Percentiles rank a stretch among this genome's conserved stretches.
These are phyloP conservation scores for Apiotrichum siamense DNA, from an alignment of 1,284 basidiomycete genomes.

Conservation along the genomic window DNA sequence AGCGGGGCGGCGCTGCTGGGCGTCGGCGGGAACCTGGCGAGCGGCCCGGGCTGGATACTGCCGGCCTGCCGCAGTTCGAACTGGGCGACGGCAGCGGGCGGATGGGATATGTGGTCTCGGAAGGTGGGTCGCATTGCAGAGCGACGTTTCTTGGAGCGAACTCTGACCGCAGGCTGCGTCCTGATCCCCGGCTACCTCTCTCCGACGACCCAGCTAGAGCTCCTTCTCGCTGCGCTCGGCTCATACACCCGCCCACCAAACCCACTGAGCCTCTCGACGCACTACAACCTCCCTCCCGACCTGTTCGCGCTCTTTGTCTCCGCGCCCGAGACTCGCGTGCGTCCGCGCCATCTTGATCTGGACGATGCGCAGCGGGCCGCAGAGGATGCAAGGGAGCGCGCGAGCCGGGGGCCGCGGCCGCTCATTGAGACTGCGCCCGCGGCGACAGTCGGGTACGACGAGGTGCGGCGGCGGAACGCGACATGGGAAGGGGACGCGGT, in stretches of 20 bases:
- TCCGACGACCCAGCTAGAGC: slow-evolving; percentile 56
- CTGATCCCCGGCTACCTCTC: slow-evolving; percentile 67
- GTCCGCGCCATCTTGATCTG: slow-evolving; percentile 20
- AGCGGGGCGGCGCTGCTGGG: slow-evolving; percentile 8
- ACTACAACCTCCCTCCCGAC: slow-evolving; percentile 63
- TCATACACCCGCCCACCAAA: slow-evolving; percentile 72
- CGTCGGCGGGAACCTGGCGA: slow-evolving; percentile 29
- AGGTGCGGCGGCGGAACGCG: slow-evolving; percentile 36
- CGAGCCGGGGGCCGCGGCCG: slow-evolving; percentile 3
- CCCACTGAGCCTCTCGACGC: slow-evolving; percentile 76
- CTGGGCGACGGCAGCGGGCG: slow-evolving; percentile 26
- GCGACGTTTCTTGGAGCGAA: neutral
- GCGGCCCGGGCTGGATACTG: slow-evolving; percentile 18
- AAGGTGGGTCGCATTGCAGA: slow-evolving; percentile 23
- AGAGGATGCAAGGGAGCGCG: neutral
- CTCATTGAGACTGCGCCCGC: slow-evolving; percentile 38
- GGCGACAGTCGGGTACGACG: slow-evolving; percentile 34
- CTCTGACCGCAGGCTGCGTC: slow-evolving; percentile 61
- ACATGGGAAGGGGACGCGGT: slow-evolving; percentile 30
- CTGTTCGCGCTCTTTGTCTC: slow-evolving; percentile 53
- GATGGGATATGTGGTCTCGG: slow-evolving; percentile 33
- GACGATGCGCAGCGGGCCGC: slow-evolving; percentile 2
- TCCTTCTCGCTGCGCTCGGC: slow-evolving; percentile 63
- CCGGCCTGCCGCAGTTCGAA: slow-evolving; percentile 13
- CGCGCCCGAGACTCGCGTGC: slow-evolving; percentile 22